Conservation (phyloP, 805 yeast genomes). For the Saccharomyces jurei region DNA sequence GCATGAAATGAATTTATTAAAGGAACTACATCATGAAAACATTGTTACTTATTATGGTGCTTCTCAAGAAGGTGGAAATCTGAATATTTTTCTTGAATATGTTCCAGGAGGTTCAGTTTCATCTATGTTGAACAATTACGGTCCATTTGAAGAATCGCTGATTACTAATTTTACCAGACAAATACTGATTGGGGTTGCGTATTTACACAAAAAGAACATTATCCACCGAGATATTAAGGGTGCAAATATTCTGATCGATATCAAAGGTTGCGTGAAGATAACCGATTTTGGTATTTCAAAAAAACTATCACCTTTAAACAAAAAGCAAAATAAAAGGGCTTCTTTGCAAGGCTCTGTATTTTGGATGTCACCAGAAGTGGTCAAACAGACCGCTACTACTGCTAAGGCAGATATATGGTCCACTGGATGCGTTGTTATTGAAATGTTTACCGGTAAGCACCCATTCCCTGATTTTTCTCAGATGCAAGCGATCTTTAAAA, state of each 20-base stretch:
- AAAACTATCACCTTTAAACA: conserved; percentile 49
- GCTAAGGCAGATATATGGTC: conserved; percentile 96
- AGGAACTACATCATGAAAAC: conserved; percentile 79
- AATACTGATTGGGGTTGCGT: conserved; percentile 64
- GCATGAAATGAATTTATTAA: conserved; percentile 69
- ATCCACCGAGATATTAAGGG: conserved; percentile 87
- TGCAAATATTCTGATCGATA: conserved; percentile 75
- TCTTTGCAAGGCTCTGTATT: conserved; percentile 91
- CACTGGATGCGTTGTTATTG: conserved; percentile 86
- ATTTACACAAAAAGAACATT: conserved; percentile 66
- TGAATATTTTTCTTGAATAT: conserved; percentile 76
- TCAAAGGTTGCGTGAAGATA: conserved; percentile 72
- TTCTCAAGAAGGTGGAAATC: conserved; percentile 55
- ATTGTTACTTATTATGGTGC: conserved; percentile 91
- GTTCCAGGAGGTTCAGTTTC: conserved; percentile 71
- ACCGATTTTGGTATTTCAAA: conserved; percentile 82
- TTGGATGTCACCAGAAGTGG: conserved; percentile 99
- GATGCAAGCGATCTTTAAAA: conserved; percentile 93
- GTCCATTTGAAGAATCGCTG: conserved; percentile 72
- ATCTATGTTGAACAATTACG: conserved; percentile 61
- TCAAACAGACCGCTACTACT: conserved; percentile 84
- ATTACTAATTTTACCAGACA: conserved; percentile 67
- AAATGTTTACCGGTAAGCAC: conserved; percentile 92
- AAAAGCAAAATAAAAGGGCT: conserved; percentile 46
- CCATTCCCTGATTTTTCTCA: conserved; percentile 93